Evolutionary conservation across 1,284 basidiomycete genomes (phyloP).

Genomic region (Microbotryum scabiosae): DNA sequence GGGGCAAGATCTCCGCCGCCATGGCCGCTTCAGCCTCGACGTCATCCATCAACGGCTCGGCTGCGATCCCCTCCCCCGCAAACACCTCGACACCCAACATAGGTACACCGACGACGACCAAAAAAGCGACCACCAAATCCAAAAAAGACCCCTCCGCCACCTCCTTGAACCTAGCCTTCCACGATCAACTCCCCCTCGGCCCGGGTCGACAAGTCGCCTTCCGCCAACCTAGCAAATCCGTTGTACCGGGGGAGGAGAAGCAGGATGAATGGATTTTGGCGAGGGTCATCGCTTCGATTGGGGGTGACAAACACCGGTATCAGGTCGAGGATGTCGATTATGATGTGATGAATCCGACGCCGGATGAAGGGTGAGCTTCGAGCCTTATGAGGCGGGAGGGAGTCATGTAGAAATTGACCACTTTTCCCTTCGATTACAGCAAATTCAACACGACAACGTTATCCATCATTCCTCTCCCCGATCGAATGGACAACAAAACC

Average conservation of each 20-base stretch:
- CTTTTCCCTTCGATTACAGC: slow-evolving; percentile 20
- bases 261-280: slow-evolving; percentile 43
- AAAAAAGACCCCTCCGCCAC: slow-evolving; percentile 25
- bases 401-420: background rate
- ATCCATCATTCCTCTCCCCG: slow-evolving; percentile 45
- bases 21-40: slow-evolving; percentile 2
- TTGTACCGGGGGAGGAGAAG: slow-evolving; percentile 16
- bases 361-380: slow-evolving; percentile 22
- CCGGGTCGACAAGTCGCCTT: slow-evolving; percentile 43
- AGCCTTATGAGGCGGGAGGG: too few species aligned
- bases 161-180: slow-evolving; percentile 3
- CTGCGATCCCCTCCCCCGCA: background rate
- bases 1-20: background rate
- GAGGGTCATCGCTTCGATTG: slow-evolving; percentile 39
- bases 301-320: slow-evolving; percentile 41
- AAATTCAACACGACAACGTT: slow-evolving; percentile 43
- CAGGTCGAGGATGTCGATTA: slow-evolving; percentile 39
- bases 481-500: slow-evolving; percentile 37
- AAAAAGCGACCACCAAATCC: slow-evolving; percentile 13
- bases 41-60: background rate
- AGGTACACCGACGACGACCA: background rate
- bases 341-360: slow-evolving; percentile 7
- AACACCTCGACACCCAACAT: background rate
- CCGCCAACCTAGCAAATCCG: slow-evolving; percentile 33
- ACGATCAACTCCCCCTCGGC: slow-evolving; percentile 42